Conservation (phyloP, 176 grass and related monocot genomes). For the Phyllostachys edulis region DNA sequence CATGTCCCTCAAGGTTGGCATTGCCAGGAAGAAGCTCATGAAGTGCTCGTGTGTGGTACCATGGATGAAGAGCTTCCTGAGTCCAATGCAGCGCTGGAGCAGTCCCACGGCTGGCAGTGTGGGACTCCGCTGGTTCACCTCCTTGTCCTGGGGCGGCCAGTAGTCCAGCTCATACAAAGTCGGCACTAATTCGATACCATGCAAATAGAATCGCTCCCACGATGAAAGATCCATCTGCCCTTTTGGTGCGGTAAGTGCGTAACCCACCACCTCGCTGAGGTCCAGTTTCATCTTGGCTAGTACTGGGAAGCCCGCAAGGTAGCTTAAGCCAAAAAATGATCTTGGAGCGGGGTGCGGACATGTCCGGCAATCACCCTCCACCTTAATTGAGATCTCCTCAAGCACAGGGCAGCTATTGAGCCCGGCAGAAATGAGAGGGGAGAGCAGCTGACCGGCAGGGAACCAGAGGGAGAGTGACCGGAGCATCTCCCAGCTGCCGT, state of each 20-base stretch:
- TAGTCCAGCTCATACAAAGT: slow-evolving; percentile 87
- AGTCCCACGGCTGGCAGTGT: slow-evolving; percentile 66
- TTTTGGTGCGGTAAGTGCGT: slow-evolving; percentile 76
- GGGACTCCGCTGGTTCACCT: slow-evolving; percentile 86
- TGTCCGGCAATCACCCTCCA: slow-evolving; percentile 83
- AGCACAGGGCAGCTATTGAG: slow-evolving; percentile 71
- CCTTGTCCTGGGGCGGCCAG: slow-evolving; percentile 95
- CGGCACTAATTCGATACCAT: slow-evolving; percentile 53
- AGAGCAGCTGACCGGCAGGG: slow-evolving; percentile 68
- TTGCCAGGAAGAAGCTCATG: slow-evolving; percentile 75
- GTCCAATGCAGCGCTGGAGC: slow-evolving; percentile 40
- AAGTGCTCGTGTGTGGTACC: slow-evolving; percentile 92
- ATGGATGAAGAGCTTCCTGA: slow-evolving; percentile 96
- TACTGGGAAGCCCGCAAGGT: slow-evolving; percentile 55
- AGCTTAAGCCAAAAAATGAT: slow-evolving; percentile 54
- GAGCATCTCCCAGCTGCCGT: slow-evolving; percentile 67
- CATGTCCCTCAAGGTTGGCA: slow-evolving; percentile 68
- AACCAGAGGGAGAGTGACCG: slow-evolving; percentile 82
- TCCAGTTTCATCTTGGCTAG: slow-evolving; percentile 89
- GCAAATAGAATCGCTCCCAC: slow-evolving; percentile 92
- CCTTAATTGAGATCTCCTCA: slow-evolving; percentile 79
- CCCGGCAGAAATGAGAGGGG: slow-evolving; percentile 55
- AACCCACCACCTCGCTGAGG: slow-evolving; percentile 83
- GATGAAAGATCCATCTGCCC: slow-evolving; percentile 90
- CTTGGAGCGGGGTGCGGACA: slow-evolving; percentile 35